Evolutionary conservation across 2,329 filamentous ascomycete genomes (phyloP).

Genomic region (Calonectria fujianensis): DNA sequence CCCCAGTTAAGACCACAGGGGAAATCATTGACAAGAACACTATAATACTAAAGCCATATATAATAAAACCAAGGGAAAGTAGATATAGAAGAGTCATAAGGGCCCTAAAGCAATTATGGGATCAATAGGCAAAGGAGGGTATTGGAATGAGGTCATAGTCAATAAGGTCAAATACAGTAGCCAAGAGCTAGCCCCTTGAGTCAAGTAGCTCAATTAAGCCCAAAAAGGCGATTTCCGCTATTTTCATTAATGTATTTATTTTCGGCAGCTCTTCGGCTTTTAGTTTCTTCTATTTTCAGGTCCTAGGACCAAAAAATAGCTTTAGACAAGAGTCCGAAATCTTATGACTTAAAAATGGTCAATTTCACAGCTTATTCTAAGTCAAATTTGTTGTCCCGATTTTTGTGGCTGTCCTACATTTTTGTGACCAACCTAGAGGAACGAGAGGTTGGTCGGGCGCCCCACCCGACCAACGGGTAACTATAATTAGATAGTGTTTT

Average conservation of each 20-base stretch:
- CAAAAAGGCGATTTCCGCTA: neutral
- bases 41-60: neutral
- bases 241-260: neutral
- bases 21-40: neutral
- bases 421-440: conserved; percentile 3
- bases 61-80: neutral
- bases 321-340: neutral
- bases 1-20: neutral
- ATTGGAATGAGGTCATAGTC: no score
- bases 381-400: neutral
- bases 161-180: neutral
- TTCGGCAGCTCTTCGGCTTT: neutral
- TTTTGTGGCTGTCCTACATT: neutral
- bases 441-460: neutral
- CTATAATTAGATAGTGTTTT: no score
- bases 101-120: no score
- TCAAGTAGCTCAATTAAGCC: neutral
- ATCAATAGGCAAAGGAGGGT: no score
- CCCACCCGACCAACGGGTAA: neutral
- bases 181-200: neutral
- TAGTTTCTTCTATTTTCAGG: neutral
- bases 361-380: neutral
- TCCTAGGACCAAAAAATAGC: neutral
- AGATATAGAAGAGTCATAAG: neutral
- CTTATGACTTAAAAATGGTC: neutral